Evolutionary conservation across 805 yeast species (phyloP).

Genomic region (Candida silvicultrix): DNA sequence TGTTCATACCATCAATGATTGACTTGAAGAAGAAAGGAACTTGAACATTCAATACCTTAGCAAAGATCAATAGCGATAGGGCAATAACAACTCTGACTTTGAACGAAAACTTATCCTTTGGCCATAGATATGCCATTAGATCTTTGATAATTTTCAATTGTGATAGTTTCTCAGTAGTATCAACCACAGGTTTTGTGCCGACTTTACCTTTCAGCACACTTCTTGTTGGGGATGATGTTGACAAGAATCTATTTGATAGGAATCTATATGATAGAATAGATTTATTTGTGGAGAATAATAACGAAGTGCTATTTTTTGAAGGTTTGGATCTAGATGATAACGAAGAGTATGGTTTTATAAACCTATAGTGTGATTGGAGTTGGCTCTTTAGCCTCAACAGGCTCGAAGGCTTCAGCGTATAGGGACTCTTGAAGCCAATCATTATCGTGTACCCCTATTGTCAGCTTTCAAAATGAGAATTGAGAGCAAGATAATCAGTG

Average conservation of each 20-base stretch:
- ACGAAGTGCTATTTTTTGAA: not conserved
- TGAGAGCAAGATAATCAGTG: no score
- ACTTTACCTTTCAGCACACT: not conserved
- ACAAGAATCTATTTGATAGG: not conserved
- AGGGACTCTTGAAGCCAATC: not conserved
- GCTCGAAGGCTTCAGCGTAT: not conserved
- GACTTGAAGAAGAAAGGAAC: slow-evolving; percentile 92
- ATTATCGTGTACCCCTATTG: not conserved
- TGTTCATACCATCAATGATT: slow-evolving; percentile 87
- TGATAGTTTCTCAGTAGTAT: slow-evolving; percentile 22
- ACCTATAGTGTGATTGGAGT: not conserved
- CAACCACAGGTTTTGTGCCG: not conserved
- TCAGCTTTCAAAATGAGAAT: no score
- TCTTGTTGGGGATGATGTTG: not conserved
- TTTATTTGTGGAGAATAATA: not conserved
- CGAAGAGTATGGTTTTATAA: not conserved
- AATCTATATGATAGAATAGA: not conserved
- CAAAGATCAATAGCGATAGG: slow-evolving; percentile 60
- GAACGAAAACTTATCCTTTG: slow-evolving; percentile 58
- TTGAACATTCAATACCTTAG: slow-evolving; percentile 86
- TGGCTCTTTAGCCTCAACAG: not conserved
- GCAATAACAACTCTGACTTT: slow-evolving; percentile 75
- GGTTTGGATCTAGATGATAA: not conserved
- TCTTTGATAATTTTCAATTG: slow-evolving; percentile 52
- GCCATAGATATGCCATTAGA: slow-evolving; percentile 73